Conservation (phyloP, 441 rosid species). For the Breynia disticha region DNA sequence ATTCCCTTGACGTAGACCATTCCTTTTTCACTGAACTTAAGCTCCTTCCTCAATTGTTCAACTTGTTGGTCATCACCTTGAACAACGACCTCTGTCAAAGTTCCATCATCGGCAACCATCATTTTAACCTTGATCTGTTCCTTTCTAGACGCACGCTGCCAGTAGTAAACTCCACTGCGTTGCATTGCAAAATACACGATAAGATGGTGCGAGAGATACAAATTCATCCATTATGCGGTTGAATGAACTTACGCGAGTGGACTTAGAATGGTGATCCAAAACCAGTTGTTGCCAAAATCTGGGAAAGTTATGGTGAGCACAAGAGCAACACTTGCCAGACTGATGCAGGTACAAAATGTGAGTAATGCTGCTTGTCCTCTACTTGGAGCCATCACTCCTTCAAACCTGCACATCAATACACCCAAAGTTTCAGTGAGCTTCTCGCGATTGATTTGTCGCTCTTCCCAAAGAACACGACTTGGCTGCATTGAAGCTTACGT, state of each 20-base stretch:
- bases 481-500: slow-evolving; percentile 57
- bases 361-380: slow-evolving; percentile 86
- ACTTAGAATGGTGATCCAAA: slow-evolving; percentile 58
- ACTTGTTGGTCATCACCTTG: slow-evolving; percentile 93
- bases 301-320: slow-evolving; percentile 75
- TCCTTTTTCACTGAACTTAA: slow-evolving; percentile 68
- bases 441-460: no score
- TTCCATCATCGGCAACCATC: slow-evolving; percentile 49
- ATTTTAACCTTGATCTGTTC: slow-evolving; percentile 83
- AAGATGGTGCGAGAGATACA: not conserved
- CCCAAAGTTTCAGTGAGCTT: no score
- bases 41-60: slow-evolving; percentile 78
- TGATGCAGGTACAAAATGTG: slow-evolving; percentile 88
- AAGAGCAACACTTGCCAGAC: slow-evolving; percentile 79
- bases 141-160: slow-evolving; percentile 78
- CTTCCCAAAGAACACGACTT: no score
- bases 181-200: slow-evolving; percentile 7
- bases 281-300: slow-evolving; percentile 85
- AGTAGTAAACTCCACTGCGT: slow-evolving; percentile 79
- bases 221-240: not conserved
- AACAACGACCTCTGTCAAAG: slow-evolving; percentile 50
- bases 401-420: slow-evolving; percentile 31
- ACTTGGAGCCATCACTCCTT: slow-evolving; percentile 82
- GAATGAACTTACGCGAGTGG: slow-evolving; percentile 66
- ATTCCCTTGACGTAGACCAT: slow-evolving; percentile 90